Evolutionary conservation across 306 rosid genomes (phyloP).

Genomic region (Alnus rubra): DNA sequence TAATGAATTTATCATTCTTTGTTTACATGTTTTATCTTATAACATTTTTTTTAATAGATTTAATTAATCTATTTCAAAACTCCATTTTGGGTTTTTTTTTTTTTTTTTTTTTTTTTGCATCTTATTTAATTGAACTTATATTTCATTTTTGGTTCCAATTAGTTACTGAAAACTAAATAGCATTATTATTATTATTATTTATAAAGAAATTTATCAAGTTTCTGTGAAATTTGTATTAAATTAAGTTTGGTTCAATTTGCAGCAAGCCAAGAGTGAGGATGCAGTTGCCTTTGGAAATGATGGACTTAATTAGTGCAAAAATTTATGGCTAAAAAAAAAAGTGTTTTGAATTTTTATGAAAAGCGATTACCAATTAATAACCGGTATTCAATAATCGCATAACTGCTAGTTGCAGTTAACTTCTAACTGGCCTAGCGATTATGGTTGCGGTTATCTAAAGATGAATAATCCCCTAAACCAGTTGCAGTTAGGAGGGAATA

Average conservation of each 20-base stretch:
- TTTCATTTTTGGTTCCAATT: not conserved
- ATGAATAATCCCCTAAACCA: too few species aligned
- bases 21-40: too few species aligned
- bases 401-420: too few species aligned
- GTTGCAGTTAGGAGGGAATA: too few species aligned
- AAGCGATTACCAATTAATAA: too few species aligned
- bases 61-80: too few species aligned
- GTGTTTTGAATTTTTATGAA: too few species aligned
- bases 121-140: not conserved
- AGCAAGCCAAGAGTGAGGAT: conserved; percentile 99
- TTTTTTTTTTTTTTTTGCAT: not conserved
- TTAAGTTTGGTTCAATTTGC: conserved; percentile 40
- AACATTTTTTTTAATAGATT: too few species aligned
- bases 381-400: too few species aligned
- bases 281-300: conserved; percentile 99
- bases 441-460: too few species aligned
- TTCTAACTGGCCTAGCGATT: too few species aligned
- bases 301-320: conserved; percentile 31
- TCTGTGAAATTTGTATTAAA: conserved; percentile 24
- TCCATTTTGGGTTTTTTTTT: not conserved
- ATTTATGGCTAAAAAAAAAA: too few species aligned
- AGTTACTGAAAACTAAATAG: not conserved
- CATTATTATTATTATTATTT: not conserved
- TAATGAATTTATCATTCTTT: not conserved
- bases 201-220: conserved; percentile 5